Percentiles rank a stretch among this genome's conserved stretches.
Conservation (phyloP, 306 rosid genomes). For the Astragalus glycyphyllos region DNA sequence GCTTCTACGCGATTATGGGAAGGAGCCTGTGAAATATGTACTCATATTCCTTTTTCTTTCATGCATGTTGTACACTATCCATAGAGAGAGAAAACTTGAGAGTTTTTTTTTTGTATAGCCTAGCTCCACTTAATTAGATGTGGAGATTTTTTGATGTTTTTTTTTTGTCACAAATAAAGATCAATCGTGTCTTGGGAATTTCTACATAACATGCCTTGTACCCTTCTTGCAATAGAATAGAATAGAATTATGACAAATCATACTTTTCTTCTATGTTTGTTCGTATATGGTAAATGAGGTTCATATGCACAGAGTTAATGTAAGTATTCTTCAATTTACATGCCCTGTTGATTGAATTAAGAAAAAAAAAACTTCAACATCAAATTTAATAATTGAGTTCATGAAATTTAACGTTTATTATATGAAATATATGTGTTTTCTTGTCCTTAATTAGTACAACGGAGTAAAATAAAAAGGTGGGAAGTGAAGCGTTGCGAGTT, state of each 20-base stretch:
- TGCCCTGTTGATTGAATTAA: too few species aligned
- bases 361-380: too few species aligned
- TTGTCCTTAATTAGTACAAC: too few species aligned
- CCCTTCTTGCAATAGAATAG: slow-evolving; percentile 14
- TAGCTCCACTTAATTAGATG: slow-evolving; percentile 46
- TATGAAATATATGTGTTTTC: too few species aligned
- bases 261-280: neutral
- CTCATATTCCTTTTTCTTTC: slow-evolving; percentile 33
- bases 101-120: slow-evolving; percentile 36
- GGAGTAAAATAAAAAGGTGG: too few species aligned
- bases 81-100: slow-evolving; percentile 41
- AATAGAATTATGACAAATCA: slow-evolving; percentile 21
- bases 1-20: slow-evolving; percentile 2
- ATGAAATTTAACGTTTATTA: too few species aligned
- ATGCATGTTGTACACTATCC: slow-evolving; percentile 51
- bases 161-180: slow-evolving; percentile 47
- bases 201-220: slow-evolving; percentile 37
- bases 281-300: neutral
- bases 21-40: slow-evolving; percentile 36
- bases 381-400: too few species aligned
- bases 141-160: slow-evolving; percentile 29
- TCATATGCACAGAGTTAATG: too few species aligned
- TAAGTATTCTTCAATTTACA: too few species aligned
- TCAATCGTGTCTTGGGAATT: slow-evolving; percentile 12
- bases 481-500: too few species aligned